Percentiles rank a stretch among this genome's conserved stretches.
phyloP scores from a whole-genome alignment of 768 basidiomycete species.

The Coprinopsis marcescibilis region DNA sequence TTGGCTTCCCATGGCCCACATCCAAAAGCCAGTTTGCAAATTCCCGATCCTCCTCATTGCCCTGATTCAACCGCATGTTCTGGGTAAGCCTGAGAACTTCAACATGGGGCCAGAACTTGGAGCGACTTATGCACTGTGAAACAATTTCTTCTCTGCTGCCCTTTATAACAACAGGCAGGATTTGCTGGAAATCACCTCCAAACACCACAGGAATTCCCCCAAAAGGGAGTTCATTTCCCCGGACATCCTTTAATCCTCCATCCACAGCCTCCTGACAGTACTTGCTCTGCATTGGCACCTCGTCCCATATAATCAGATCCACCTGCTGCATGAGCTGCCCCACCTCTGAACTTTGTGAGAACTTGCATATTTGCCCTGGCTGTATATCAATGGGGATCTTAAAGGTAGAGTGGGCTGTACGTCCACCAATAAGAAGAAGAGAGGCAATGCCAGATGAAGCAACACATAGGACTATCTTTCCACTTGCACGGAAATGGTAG shows the following conservation, averaged over 20 bases:
- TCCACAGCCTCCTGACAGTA: slow-evolving; percentile 35
- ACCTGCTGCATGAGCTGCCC: slow-evolving; percentile 28
- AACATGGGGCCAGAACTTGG: slow-evolving; percentile 31
- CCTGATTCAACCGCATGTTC: slow-evolving; percentile 32
- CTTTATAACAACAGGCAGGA: slow-evolving; percentile 17
- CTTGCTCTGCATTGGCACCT: slow-evolving; percentile 33
- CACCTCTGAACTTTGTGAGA: slow-evolving; percentile 21
- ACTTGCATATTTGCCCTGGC: slow-evolving; percentile 23
- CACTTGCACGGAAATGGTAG: slow-evolving; percentile 18
- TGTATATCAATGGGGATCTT: slow-evolving; percentile 37
- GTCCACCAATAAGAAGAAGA: slow-evolving; percentile 37
- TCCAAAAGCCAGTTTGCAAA: slow-evolving; percentile 19
- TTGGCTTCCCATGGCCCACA: slow-evolving; percentile 16
- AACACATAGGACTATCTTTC: slow-evolving; percentile 37
- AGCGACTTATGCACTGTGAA: slow-evolving; percentile 25
- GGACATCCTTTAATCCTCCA: slow-evolving; percentile 28
- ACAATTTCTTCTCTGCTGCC: slow-evolving; percentile 34
- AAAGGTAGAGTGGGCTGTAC: slow-evolving; percentile 43
- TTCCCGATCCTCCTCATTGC: neutral
- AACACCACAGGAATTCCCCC: slow-evolving; percentile 23
- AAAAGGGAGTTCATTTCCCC: slow-evolving; percentile 25
- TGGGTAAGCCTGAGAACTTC: slow-evolving; percentile 24
- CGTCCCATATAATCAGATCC: slow-evolving; percentile 40
- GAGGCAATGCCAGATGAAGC: slow-evolving; percentile 46
- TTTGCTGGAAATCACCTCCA: neutral